Conservation (phyloP, 2,329 filamentous ascomycete species). For the Rhexocercosporidium sp. region DNA sequence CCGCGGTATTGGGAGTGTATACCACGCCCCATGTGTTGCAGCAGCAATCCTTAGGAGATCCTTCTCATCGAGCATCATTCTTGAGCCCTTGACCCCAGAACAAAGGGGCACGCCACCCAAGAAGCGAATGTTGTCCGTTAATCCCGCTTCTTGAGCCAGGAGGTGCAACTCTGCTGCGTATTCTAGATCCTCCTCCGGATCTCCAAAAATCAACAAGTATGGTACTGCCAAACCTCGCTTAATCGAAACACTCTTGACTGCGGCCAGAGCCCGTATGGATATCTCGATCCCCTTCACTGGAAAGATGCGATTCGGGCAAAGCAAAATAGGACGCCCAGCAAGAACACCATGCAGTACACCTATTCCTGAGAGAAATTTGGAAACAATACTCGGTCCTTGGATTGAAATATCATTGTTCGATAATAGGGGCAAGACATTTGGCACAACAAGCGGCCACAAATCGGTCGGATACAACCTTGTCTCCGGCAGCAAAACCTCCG, state of each 20-base stretch:
- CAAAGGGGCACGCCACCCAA: slow-evolving; percentile 3
- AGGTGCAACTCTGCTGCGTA: not conserved
- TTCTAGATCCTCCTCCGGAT: slow-evolving; percentile 3
- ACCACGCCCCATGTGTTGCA: not conserved
- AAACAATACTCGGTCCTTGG: not conserved
- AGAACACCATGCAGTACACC: not conserved
- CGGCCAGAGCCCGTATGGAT: slow-evolving; percentile 3
- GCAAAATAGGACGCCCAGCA: not conserved
- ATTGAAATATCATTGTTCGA: not conserved
- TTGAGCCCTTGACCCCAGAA: not conserved
- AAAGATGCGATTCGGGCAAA: slow-evolving; percentile 13
- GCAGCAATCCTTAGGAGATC: slow-evolving; percentile 2
- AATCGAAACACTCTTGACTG: not conserved
- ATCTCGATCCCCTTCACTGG: slow-evolving; percentile 15
- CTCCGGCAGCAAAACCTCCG: not conserved
- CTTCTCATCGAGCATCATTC: slow-evolving; percentile 5
- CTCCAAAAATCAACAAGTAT: slow-evolving; percentile 9
- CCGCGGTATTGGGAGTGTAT: not conserved
- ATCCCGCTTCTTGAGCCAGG: not conserved
- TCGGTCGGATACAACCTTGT: slow-evolving; percentile 3
- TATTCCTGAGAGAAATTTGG: not conserved
- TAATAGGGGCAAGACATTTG: not conserved
- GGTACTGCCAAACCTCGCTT: not conserved
- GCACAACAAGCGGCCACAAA: not conserved
- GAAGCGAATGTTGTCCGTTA: slow-evolving; percentile 5